Evolutionary conservation across 73 alveolate species (phyloP), one percentile per base, ranked within the genome.

Genomic region (Halteria grandinella): DNA sequence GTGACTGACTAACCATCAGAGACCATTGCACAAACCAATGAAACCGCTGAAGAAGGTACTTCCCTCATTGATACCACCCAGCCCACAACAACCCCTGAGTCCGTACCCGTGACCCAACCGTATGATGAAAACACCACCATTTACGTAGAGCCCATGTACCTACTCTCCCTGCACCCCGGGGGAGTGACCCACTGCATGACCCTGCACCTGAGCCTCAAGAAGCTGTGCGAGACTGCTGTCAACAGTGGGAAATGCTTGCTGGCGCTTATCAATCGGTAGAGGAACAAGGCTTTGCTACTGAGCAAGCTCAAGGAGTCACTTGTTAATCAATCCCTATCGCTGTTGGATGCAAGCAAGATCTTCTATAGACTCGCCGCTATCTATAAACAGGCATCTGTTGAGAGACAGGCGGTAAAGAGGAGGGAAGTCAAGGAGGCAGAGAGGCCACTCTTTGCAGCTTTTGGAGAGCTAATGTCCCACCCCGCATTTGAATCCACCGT

Each of bases 351-450:
- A 5, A 7, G n/a, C 5, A 36, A 7, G 47, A 36, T 70, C 23
- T 70, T 70, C 59, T 27, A 48, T 69, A 47, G 58, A 33, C 36
- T 70, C 24, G 33, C 36, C 44, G 34, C 59, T 48, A 71, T 70
- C 10, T 70, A 70, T 51, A 70, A 70, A 32, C 24, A 70, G 33
- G 83, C 83, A 12, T 28, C 60, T 17, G 34, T 70, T 15, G 83
- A 70, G 59, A 70, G 83, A 70, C 47, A 70, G 59, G 17, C 72
- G 10, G 28, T 70, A 1, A 70, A 51, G 49, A 70, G 50, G 52
- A 70, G 33, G 28, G 83, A n/a, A n/a, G n/a, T n/a, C n/a, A n/a
- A n/a, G n/a, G n/a, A n/a, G n/a, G n/a, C n/a, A n/a, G n/a, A n/a
- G n/a, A n/a, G n/a, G n/a, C n/a, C n/a, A n/a, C n/a, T n/a, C n/a